phyloP scores from a whole-genome alignment of 2,329 filamentous ascomycete species.

The Xylariaceae sp. region DNA sequence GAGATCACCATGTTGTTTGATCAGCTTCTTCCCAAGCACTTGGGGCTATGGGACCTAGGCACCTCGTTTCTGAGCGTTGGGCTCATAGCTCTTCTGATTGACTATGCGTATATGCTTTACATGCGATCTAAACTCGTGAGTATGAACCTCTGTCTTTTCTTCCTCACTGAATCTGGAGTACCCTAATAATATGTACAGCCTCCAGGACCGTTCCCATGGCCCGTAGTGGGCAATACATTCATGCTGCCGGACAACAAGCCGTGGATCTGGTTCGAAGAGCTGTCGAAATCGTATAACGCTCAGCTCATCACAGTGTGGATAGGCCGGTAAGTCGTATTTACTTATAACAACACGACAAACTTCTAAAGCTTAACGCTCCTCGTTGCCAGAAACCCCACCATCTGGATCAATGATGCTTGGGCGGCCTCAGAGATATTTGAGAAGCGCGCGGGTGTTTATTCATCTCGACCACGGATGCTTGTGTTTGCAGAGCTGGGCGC shows the following conservation, averaged over 20 bases:
- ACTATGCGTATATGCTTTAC: constrained; percentile 58
- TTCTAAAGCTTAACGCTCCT: constrained; percentile 26
- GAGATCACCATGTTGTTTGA: constrained; percentile 34
- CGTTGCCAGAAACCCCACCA: constrained; percentile 46
- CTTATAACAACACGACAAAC: neutral
- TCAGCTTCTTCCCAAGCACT: constrained; percentile 22
- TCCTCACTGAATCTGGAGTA: neutral
- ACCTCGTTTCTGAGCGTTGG: constrained; percentile 33
- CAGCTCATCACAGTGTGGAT: constrained; percentile 64
- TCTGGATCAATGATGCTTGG: constrained; percentile 58
- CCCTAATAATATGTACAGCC: constrained; percentile 46
- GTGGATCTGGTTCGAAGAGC: constrained; percentile 63
- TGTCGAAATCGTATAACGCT: constrained; percentile 56
- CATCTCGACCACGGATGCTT: constrained; percentile 56
- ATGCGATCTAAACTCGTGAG: constrained; percentile 55
- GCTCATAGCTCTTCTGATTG: constrained; percentile 42
- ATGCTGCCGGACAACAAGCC: constrained; percentile 61
- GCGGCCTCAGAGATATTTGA: constrained; percentile 61
- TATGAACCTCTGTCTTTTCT: neutral
- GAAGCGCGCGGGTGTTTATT: constrained; percentile 58
- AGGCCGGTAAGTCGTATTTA: constrained; percentile 45
- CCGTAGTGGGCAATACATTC: constrained; percentile 63
- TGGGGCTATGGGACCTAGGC: constrained; percentile 31
- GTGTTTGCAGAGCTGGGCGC: constrained; percentile 55
- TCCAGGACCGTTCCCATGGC: constrained; percentile 60